Conservation (phyloP, 2,329 filamentous ascomycete species). For the Aspergillus spinulosporus region DNA sequence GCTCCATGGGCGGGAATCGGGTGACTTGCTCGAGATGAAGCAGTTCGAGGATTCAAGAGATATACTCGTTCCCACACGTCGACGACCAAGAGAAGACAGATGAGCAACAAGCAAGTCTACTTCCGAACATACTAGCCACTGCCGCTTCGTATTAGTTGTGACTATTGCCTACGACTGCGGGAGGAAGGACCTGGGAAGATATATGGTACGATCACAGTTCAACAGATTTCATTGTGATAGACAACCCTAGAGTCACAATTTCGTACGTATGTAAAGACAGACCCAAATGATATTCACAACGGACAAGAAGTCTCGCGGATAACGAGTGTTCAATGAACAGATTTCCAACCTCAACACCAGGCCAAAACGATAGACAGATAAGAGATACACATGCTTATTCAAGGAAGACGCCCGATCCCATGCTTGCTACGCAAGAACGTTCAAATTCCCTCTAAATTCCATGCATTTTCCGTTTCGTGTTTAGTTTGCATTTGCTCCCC, state of each 20-base stretch:
- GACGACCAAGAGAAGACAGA: not conserved
- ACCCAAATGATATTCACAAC: constrained; percentile 15
- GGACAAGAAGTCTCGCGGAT: not conserved
- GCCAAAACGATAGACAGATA: not conserved
- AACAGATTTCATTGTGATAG: not conserved
- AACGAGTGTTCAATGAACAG: constrained; percentile 1
- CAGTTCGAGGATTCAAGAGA: no score
- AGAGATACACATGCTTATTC: constrained; percentile 6
- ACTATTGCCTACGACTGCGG: not conserved
- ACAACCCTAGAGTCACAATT: not conserved
- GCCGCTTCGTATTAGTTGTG: no score
- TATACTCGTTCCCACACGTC: no score
- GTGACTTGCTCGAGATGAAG: no score
- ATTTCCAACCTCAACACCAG: not conserved
- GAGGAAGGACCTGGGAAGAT: not conserved
- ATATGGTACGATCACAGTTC: not conserved
- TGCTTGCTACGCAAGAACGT: constrained; percentile 13
- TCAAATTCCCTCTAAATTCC: not conserved
- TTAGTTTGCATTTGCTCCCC: not conserved
- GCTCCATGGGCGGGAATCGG: no score
- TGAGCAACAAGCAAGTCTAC: not conserved
- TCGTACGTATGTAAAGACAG: constrained; percentile 23
- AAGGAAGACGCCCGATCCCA: constrained; percentile 18
- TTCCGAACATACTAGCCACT: not conserved
- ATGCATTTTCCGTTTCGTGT: constrained; percentile 9